Conservation (phyloP, 371 early-diverging fungal genomes). For the Mortierella sp. region DNA sequence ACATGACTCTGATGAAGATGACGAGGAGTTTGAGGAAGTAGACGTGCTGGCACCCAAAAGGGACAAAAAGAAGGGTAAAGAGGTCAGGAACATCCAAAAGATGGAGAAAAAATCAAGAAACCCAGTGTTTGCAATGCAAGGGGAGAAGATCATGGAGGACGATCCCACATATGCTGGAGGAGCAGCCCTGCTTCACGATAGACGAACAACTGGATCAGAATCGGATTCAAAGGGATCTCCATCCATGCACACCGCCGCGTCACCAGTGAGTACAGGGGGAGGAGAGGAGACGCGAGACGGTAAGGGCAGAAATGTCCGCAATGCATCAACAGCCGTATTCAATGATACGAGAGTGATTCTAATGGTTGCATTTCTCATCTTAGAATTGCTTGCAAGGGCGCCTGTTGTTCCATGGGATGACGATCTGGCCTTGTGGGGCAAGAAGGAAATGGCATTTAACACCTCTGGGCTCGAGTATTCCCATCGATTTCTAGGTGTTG, state of each 20-base stretch:
- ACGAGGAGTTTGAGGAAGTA: conserved; percentile 69
- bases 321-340: no score
- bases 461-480: conserved; percentile 70
- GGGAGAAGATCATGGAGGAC: conserved; percentile 32
- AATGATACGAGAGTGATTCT: no score
- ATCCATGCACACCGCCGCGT: no score
- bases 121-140: conserved; percentile 47
- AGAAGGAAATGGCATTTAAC: conserved; percentile 68
- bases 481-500: conserved; percentile 75
- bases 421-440: conserved; percentile 79
- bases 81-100: not conserved
- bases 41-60: conserved; percentile 33
- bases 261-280: conserved; percentile 9
- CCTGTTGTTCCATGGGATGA: conserved; percentile 77
- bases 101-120: conserved; percentile 10
- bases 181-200: conserved; percentile 1
- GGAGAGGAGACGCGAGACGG: conserved; percentile 36
- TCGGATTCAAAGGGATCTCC: no score
- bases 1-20: conserved; percentile 63
- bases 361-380: no score
- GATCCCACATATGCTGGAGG: conserved; percentile 50
- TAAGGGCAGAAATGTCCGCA: no score
- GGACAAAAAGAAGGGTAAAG: conserved; percentile 40
- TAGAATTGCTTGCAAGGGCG: conserved; percentile 56
- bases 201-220: no score